A percentile compares a stretch with the other conserved stretches of the same genome.
Evolutionary conservation across 306 rosid genomes (phyloP).

Genomic region (Malus fusca): DNA sequence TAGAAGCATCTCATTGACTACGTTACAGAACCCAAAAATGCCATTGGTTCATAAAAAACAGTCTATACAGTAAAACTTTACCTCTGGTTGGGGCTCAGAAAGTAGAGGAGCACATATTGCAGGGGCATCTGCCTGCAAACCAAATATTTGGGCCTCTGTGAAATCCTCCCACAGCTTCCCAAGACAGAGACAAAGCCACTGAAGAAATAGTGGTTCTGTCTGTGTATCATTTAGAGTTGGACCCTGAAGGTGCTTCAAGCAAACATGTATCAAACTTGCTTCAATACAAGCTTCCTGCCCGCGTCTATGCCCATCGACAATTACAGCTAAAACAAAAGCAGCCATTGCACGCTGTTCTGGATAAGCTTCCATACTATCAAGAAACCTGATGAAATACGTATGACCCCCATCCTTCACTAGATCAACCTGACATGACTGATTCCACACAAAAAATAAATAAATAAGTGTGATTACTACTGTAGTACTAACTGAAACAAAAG

Average conservation of each 20-base stretch:
- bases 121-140: slow-evolving; percentile 76
- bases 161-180: slow-evolving; percentile 97
- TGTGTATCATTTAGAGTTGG: slow-evolving; percentile 73
- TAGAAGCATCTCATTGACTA: slow-evolving; percentile 9
- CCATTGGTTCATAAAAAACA: slow-evolving; percentile 6
- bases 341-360: slow-evolving; percentile 99
- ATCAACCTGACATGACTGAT: slow-evolving; percentile 97
- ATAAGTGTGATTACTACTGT: neutral
- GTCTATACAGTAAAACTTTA: slow-evolving; percentile 14
- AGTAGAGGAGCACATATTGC: slow-evolving; percentile 62
- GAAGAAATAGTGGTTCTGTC: slow-evolving; percentile 92
- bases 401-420: slow-evolving; percentile 95
- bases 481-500: neutral
- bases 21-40: slow-evolving; percentile 1
- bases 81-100: slow-evolving; percentile 92
- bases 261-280: slow-evolving; percentile 67
- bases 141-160: slow-evolving; percentile 71
- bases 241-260: slow-evolving; percentile 88
- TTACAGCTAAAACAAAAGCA: slow-evolving; percentile 95
- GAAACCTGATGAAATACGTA: slow-evolving; percentile 85
- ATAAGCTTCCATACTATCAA: slow-evolving; percentile 87
- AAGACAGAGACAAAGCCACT: slow-evolving; percentile 96
- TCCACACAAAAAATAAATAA: slow-evolving; percentile 2
- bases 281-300: slow-evolving; percentile 97
- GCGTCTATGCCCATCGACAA: slow-evolving; percentile 87